Conservation (phyloP, 306 rosid genomes). For the Clitoria ternatea region DNA sequence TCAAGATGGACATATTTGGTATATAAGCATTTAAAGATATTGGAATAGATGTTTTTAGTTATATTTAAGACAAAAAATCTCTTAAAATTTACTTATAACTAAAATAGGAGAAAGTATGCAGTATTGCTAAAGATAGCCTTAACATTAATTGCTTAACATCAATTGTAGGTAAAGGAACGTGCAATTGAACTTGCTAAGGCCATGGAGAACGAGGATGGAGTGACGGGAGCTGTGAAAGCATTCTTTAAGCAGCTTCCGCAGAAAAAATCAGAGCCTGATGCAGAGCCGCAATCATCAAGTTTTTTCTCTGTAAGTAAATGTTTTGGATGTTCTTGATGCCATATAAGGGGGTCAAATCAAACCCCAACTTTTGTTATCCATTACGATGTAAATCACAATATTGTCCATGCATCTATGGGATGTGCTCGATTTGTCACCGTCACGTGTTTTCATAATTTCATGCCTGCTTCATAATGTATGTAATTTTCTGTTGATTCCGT, state of each 20-base stretch:
- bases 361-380: background rate
- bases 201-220: constrained; percentile 96
- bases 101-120: no score
- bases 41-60: no score
- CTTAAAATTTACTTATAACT: no score
- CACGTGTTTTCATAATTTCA: background rate
- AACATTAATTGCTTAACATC: constrained; percentile 5
- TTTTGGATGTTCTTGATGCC: constrained; percentile 69
- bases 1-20: no score
- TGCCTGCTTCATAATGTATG: constrained; percentile 5
- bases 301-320: constrained; percentile 63
- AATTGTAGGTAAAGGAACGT: constrained; percentile 69
- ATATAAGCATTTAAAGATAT: no score
- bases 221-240: constrained; percentile 93
- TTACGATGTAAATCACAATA: background rate
- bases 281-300: constrained; percentile 43
- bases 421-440: background rate
- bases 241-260: constrained; percentile 86
- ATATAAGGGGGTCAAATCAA: constrained; percentile 4
- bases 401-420: background rate
- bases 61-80: no score
- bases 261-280: constrained; percentile 43
- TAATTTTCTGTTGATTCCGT: constrained; percentile 10
- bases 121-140: background rate
- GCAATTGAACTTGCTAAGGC: constrained; percentile 84